Evolutionary conservation across 495 filamentous ascomycete species (phyloP).

Genomic region (Coniosporium apollinis): DNA sequence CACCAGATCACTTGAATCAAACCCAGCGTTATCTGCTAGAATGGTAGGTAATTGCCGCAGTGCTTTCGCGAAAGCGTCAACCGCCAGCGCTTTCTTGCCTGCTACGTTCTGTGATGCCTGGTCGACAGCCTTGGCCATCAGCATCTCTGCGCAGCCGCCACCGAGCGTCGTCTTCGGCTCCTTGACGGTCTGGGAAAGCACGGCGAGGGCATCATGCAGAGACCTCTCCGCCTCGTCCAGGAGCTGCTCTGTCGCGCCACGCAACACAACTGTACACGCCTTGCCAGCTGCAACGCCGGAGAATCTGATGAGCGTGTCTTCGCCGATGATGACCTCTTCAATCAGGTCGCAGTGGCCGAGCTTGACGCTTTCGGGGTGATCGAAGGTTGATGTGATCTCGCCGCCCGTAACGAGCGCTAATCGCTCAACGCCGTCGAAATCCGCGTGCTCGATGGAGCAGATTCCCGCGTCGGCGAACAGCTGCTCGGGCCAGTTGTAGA

Average conservation of each 20-base stretch:
- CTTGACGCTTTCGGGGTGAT: conserved; percentile 93
- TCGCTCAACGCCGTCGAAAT: conserved; percentile 95
- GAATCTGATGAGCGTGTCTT: conserved; percentile 93
- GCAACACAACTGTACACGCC: conserved; percentile 92
- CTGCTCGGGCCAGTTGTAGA: conserved; percentile 99
- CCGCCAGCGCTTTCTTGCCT: conserved; percentile 90
- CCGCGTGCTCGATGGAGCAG: conserved; percentile 95
- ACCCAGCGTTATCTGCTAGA: conserved; percentile 89
- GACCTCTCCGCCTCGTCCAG: conserved; percentile 94
- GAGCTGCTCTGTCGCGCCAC: conserved; percentile 89
- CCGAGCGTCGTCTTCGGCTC: conserved; percentile 89
- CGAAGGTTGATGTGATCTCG: conserved; percentile 94
- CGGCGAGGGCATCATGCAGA: conserved; percentile 88
- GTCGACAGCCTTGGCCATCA: conserved; percentile 97
- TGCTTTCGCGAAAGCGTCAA: conserved; percentile 74
- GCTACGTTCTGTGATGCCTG: conserved; percentile 84
- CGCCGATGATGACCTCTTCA: conserved; percentile 94
- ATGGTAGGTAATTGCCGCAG: conserved; percentile 90
- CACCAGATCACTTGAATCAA: conserved; percentile 87
- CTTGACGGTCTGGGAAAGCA: conserved; percentile 90
- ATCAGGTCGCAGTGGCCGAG: conserved; percentile 90
- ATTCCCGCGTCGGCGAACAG: conserved; percentile 96
- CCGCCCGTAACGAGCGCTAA: conserved; percentile 89
- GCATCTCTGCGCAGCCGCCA: conserved; percentile 93
- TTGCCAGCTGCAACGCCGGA: conserved; percentile 87